Conservation (phyloP, 352 stramenopile genomes). For the Phytophthora niederhauseri region DNA sequence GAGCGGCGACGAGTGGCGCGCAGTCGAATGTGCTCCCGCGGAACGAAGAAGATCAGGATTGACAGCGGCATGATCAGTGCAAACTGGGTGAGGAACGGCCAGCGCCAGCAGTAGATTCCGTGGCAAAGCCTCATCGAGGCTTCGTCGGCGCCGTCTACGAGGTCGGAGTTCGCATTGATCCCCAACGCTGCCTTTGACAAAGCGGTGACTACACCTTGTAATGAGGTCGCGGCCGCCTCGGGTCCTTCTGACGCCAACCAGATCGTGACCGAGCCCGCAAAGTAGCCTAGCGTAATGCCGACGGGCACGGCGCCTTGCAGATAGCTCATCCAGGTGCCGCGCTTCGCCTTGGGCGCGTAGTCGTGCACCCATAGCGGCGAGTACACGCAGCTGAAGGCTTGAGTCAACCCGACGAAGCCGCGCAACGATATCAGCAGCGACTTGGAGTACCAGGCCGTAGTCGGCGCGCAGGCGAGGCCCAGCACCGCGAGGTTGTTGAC, state of each 20-base stretch:
- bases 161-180: conserved; percentile 28
- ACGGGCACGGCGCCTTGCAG: conserved; percentile 76
- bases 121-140: conserved; percentile 54
- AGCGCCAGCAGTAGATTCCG: conserved; percentile 88
- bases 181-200: conserved; percentile 27
- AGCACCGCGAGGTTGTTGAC: conserved; percentile 83
- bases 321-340: conserved; percentile 86
- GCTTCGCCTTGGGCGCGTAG: conserved; percentile 73
- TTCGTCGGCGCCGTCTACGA: conserved; percentile 44
- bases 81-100: conserved; percentile 86
- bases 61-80: conserved; percentile 72
- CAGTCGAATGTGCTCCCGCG: conserved; percentile 67
- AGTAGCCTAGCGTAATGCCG: conserved; percentile 82
- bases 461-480: conserved; percentile 71
- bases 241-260: conserved; percentile 44
- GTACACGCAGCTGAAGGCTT: conserved; percentile 88
- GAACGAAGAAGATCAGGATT: conserved; percentile 84
- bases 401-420: conserved; percentile 73
- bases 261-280: conserved; percentile 75
- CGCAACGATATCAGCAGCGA: conserved; percentile 75
- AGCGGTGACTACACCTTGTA: conserved; percentile 12
- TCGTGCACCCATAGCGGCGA: conserved; percentile 89
- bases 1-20: conserved; percentile 57
- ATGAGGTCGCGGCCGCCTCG: conserved; percentile 16
- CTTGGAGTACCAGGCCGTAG: conserved; percentile 70